Evolutionary conservation across 768 basidiomycete genomes (phyloP), one percentile per base, ranked within the genome.

Genomic region (Asterophora lycoperdoides): DNA sequence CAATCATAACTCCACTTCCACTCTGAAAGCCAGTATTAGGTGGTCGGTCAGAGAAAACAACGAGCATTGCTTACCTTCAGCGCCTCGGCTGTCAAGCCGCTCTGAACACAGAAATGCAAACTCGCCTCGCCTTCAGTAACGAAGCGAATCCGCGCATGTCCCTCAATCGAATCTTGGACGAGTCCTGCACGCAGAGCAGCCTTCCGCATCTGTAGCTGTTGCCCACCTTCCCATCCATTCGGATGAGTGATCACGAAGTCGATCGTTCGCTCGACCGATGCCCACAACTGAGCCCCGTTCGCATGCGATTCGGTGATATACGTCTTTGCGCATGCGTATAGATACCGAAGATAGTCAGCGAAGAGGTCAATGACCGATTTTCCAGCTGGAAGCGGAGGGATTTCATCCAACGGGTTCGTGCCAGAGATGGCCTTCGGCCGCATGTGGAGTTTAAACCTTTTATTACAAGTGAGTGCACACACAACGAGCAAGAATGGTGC

Each of bases 191-290:
- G 48, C 1, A 75, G 64, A 0, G 79, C 79, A 1, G 82, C 83
- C 18, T 62, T 60, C 3, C 83, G 74, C 66, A 84, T 79, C 56
- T 74, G 67, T 18, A 64, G 65, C 52, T 84, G 83, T 55, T 85
- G 83, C 1, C 59, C 62, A 1, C 79, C 79, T 52, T 77, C 82
- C 83, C 83, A 85, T 0, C 79, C 82, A 53, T 84, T 83, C 4
- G 83, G 83, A 54, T 83, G 82, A 1, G 74, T 73, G 13, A 84
- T 69, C 4, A 85, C 69, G 49, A 75, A 79, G 28, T 80, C 71
- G 23, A 78, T 71, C 6, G 53, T 63, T 13, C 62, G 54, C 52
- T 74, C 66, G 6, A 81, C 52, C 6, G 70, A 71, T 7, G 57
- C 59, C 79, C 78, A 81, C 3, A 81, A 53, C 8, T 66, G 63